A percentile compares a stretch with the other conserved stretches of the same genome.
These are phyloP conservation scores for Thalassiosira livingstoniorum DNA, from an alignment of 352 stramenopile genomes.

Conservation along the genomic window DNA sequence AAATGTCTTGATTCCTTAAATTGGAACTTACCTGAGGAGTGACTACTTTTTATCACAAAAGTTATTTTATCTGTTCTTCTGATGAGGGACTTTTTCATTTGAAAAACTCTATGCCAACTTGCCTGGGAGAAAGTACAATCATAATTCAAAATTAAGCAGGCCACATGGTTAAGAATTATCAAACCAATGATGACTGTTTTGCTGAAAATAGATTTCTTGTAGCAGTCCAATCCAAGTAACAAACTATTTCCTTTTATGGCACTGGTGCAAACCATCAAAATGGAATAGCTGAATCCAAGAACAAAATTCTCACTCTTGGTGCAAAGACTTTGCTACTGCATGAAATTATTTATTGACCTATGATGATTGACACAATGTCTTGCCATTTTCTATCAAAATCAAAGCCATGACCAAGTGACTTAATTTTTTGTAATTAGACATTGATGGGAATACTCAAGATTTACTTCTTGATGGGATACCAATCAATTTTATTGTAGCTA, in stretches of 20 bases:
- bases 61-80: constrained; percentile 47
- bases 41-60: constrained; percentile 45
- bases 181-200: neutral
- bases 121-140: constrained; percentile 57
- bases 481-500: neutral
- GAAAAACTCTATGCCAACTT: constrained; percentile 66
- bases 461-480: constrained; percentile 10
- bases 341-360: constrained; percentile 3
- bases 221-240: no score
- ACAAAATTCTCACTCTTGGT: constrained; percentile 25
- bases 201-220: neutral
- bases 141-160: neutral
- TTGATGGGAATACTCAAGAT: neutral
- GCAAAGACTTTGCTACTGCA: constrained; percentile 33
- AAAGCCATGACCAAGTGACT: constrained; percentile 13
- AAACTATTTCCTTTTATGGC: neutral
- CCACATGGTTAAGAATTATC: constrained; percentile 25
- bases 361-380: constrained; percentile 24
- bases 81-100: constrained; percentile 28
- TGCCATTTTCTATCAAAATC: constrained; percentile 39
- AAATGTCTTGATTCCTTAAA: constrained; percentile 36
- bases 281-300: constrained; percentile 36
- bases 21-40: constrained; percentile 22
- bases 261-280: constrained; percentile 53
- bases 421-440: constrained; percentile 19